Percentiles rank a stretch among this genome's conserved stretches.
Conservation (phyloP, 2,329 filamentous ascomycete species). For the Exophiala sp. region DNA sequence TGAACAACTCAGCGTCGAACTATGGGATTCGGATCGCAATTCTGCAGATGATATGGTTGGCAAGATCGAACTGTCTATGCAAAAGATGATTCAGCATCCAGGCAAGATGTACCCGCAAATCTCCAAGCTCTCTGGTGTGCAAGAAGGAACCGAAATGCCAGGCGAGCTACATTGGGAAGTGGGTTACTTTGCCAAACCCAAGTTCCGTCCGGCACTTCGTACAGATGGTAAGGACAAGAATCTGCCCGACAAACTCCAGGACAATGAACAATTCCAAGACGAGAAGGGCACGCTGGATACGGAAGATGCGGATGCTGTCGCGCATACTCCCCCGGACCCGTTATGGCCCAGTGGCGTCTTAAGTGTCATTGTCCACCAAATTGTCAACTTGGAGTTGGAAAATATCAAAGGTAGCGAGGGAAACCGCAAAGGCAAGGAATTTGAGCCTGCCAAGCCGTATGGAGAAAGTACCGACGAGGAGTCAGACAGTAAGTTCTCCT, state of each 20-base stretch:
- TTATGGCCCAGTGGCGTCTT: conserved; percentile 90
- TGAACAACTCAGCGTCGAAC: conserved; percentile 86
- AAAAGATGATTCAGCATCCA: conserved; percentile 91
- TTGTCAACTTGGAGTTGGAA: conserved; percentile 88
- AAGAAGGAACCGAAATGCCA: conserved; percentile 82
- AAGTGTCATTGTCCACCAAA: conserved; percentile 84
- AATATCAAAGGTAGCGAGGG: conserved; percentile 83
- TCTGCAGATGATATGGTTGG: conserved; percentile 93
- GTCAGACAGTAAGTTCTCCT: conserved; percentile 47
- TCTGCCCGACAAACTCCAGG: conserved; percentile 68
- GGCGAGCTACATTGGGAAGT: conserved; percentile 95
- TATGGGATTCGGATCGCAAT: conserved; percentile 93
- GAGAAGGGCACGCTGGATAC: conserved; percentile 76
- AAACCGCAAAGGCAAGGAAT: conserved; percentile 79
- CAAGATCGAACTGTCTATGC: conserved; percentile 88
- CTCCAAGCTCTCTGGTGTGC: conserved; percentile 77
- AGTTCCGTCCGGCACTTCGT: conserved; percentile 76
- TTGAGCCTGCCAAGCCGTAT: conserved; percentile 78
- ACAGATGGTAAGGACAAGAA: conserved; percentile 82
- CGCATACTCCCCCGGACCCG: conserved; percentile 90
- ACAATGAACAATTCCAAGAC: conserved; percentile 76
- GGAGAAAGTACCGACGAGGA: conserved; percentile 86
- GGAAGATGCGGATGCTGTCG: conserved; percentile 75
- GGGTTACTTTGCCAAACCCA: conserved; percentile 87
- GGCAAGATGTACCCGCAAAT: conserved; percentile 89